Percentiles rank a stretch among this genome's conserved stretches.
Evolutionary conservation across 768 basidiomycete species (phyloP).

Genomic region (Panus rudis): DNA sequence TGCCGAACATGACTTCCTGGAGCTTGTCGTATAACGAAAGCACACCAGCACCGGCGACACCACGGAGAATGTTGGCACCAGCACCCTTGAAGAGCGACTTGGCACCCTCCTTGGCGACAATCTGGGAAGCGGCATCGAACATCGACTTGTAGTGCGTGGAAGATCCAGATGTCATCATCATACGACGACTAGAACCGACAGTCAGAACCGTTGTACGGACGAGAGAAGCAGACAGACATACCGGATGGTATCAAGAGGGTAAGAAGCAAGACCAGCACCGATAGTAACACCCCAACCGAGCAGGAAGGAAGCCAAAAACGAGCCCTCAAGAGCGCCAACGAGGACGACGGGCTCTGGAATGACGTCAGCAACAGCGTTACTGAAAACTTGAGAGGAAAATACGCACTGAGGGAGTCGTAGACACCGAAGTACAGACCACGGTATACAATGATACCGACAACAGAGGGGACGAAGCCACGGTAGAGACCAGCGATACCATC

Average conservation of each 20-base stretch:
- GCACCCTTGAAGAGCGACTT: conserved; percentile 99
- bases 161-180: conserved; percentile 99
- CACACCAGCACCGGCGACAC: conserved; percentile 99
- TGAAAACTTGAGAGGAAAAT: not conserved
- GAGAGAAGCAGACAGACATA: conserved; percentile 27
- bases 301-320: conserved; percentile 93
- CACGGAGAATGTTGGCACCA: conserved; percentile 88
- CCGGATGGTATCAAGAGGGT: conserved; percentile 90
- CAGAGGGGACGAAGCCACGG: conserved; percentile 98
- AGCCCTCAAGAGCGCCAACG: conserved; percentile 90
- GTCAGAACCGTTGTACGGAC: conserved; percentile 14
- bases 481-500: conserved; percentile 99
- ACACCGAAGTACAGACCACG: conserved; percentile 99
- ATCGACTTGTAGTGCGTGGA: conserved; percentile 98
- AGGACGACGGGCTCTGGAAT: conserved; percentile 89
- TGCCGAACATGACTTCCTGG: conserved; percentile 94
- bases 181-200: conserved; percentile 77
- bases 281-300: conserved; percentile 99
- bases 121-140: conserved; percentile 94
- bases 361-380: conserved; percentile 18
- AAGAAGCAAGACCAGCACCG: conserved; percentile 98
- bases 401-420: conserved; percentile 88
- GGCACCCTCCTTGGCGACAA: conserved; percentile 90
- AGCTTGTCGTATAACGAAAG: conserved; percentile 98
- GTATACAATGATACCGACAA: conserved; percentile 99